Conservation (phyloP, 1,139 yeast species). For the Geotrichum siamense region DNA sequence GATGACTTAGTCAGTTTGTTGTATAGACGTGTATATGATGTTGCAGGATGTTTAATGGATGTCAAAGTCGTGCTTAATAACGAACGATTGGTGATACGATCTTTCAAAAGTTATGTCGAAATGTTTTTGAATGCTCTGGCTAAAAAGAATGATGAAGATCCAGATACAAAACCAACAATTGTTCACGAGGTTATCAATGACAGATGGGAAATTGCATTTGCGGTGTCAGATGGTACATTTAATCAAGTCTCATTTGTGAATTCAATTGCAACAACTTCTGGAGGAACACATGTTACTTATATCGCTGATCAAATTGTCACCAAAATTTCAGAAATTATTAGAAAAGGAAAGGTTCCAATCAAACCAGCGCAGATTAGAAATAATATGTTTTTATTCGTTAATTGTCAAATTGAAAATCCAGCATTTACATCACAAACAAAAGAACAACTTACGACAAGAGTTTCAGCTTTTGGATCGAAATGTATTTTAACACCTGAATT, state of each 20-base stretch:
- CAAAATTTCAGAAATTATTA: slow-evolving; percentile 65
- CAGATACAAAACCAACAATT: slow-evolving; percentile 50
- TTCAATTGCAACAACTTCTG: slow-evolving; percentile 94
- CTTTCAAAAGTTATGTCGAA: slow-evolving; percentile 83
- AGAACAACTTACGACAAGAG: slow-evolving; percentile 87
- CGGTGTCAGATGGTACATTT: slow-evolving; percentile 80
- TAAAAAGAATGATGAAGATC: slow-evolving; percentile 35
- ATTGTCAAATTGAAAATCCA: slow-evolving; percentile 91
- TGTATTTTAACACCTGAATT: slow-evolving; percentile 69
- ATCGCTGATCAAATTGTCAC: slow-evolving; percentile 77
- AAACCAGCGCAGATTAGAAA: slow-evolving; percentile 85
- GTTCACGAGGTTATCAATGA: slow-evolving; percentile 71
- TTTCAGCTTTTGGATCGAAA: slow-evolving; percentile 82
- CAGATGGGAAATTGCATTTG: slow-evolving; percentile 95
- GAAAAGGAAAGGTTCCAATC: slow-evolving; percentile 68
- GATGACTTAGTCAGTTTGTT: slow-evolving; percentile 76
- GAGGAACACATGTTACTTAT: slow-evolving; percentile 92
- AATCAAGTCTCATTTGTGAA: slow-evolving; percentile 96
- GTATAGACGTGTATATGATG: slow-evolving; percentile 89
- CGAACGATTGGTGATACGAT: slow-evolving; percentile 56
- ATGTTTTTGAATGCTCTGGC: slow-evolving; percentile 75
- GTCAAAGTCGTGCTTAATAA: slow-evolving; percentile 76
- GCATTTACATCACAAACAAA: slow-evolving; percentile 97
- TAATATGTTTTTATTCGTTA: slow-evolving; percentile 83
- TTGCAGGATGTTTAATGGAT: slow-evolving; percentile 91